Conservation (phyloP, 371 early-diverging fungal species). For the Aphelidium insulamus region DNA sequence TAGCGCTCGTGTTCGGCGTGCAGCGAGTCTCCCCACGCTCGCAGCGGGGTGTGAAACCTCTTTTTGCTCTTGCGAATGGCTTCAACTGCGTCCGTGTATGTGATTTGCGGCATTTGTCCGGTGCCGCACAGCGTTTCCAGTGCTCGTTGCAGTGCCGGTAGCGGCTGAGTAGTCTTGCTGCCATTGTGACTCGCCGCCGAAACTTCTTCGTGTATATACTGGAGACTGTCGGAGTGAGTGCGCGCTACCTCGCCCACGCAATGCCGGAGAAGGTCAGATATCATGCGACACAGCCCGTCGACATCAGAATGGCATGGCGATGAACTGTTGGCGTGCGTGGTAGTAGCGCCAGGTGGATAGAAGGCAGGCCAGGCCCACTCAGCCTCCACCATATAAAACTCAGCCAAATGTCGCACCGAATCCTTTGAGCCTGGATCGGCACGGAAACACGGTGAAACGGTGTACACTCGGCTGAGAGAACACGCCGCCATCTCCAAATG, state of each 20-base stretch:
- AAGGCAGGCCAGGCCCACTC: constrained; percentile 17
- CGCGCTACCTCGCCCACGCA: background rate
- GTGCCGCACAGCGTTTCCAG: too few relatives aligned
- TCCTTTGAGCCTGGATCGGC: constrained; percentile 66
- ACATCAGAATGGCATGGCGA: background rate
- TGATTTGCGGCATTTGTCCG: too few relatives aligned
- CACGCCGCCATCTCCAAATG: constrained; percentile 60
- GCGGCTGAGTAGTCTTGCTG: too few relatives aligned
- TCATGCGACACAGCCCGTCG: background rate
- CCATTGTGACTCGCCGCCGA: too few relatives aligned
- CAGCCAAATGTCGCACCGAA: constrained; percentile 67
- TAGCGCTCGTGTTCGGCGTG: constrained; percentile 77
- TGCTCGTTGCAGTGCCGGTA: too few relatives aligned
- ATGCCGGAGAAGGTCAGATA: background rate
- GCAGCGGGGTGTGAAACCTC: too few relatives aligned
- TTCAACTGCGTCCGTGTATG: constrained; percentile 23
- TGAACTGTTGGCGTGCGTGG: background rate
- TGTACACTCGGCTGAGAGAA: constrained; percentile 59
- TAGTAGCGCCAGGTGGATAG: background rate
- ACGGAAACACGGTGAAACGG: constrained; percentile 65
- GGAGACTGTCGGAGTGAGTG: too few relatives aligned
- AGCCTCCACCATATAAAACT: constrained; percentile 91
- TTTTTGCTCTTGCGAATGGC: too few relatives aligned
- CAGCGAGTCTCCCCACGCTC: constrained; percentile 57
- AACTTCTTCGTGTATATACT: too few relatives aligned